Percentiles rank a stretch among this genome's conserved stretches.
phyloP scores from a whole-genome alignment of 768 basidiomycete species.

The Boletus barrowsii region DNA sequence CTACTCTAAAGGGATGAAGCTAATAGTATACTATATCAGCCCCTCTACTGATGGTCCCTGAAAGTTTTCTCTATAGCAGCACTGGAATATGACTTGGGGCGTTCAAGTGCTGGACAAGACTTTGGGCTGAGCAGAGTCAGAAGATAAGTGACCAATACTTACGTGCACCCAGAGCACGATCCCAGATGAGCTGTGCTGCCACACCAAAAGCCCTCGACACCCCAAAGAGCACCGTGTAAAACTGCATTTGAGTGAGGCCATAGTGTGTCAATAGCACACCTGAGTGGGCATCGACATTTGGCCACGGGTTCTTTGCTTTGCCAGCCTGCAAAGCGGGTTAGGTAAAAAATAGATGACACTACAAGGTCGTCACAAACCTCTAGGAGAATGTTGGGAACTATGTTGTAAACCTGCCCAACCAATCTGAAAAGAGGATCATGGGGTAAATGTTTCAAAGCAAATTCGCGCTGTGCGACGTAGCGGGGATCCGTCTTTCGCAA shows the following conservation, averaged over 20 bases:
- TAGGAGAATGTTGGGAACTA: conserved; percentile 88
- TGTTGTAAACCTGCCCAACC: conserved; percentile 82
- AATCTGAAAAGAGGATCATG: conserved; percentile 92
- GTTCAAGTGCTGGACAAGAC: conserved; percentile 68
- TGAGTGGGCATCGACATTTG: conserved; percentile 97
- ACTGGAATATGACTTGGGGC: conserved; percentile 89
- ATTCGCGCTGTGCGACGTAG: conserved; percentile 87
- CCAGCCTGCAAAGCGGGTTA: conserved; percentile 53
- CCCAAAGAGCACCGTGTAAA: conserved; percentile 97
- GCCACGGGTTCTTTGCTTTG: conserved; percentile 93
- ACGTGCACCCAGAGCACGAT: conserved; percentile 90
- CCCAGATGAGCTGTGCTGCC: conserved; percentile 88
- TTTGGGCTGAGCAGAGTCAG: not conserved
- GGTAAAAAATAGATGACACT: not conserved
- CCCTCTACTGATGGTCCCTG: conserved; percentile 34
- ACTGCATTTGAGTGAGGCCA: conserved; percentile 86
- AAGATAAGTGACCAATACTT: conserved; percentile 31
- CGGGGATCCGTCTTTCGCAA: conserved; percentile 90
- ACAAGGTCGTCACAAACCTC: conserved; percentile 44
- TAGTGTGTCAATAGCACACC: conserved; percentile 86
- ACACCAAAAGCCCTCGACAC: conserved; percentile 94
- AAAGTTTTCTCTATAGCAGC: conserved; percentile 79
- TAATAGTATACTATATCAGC: too few relatives aligned
- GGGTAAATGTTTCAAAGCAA: conserved; percentile 81
- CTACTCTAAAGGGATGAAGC: too few relatives aligned